Percentiles rank a stretch among this genome's conserved stretches.
phyloP scores from a whole-genome alignment of 2,329 filamentous ascomycete genomes.

The Tolypocladium album region DNA sequence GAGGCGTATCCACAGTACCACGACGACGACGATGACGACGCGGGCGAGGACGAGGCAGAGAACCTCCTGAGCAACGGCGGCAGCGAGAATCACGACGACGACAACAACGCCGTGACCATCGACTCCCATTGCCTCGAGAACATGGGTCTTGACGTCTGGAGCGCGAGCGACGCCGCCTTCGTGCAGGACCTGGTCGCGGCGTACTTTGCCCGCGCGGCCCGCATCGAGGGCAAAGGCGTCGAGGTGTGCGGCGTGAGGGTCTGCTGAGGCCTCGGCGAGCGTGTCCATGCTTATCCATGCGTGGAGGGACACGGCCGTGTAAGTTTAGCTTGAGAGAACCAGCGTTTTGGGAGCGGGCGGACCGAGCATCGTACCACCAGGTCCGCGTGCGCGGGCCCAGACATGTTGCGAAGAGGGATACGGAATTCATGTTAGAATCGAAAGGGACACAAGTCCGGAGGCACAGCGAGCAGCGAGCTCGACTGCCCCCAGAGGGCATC shows the following conservation, averaged over 20 bases:
- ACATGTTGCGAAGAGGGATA: background rate
- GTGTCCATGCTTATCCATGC: background rate
- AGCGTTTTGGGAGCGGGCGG: background rate
- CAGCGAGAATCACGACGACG: constrained; percentile 10
- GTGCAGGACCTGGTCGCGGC: constrained; percentile 48
- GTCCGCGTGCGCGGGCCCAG: too few relatives aligned
- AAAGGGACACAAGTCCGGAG: background rate
- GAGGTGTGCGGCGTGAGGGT: constrained; percentile 66
- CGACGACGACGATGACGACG: constrained; percentile 20
- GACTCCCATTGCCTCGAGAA: constrained; percentile 53
- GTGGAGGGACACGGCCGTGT: background rate
- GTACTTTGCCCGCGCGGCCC: constrained; percentile 56
- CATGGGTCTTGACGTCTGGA: constrained; percentile 75
- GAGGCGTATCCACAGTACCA: constrained; percentile 25
- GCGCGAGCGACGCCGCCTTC: constrained; percentile 57
- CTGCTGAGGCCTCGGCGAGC: constrained; percentile 31
- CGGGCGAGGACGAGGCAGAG: constrained; percentile 12
- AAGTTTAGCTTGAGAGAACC: background rate
- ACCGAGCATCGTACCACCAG: background rate
- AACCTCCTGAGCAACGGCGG: constrained; percentile 11
- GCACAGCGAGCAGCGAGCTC: background rate
- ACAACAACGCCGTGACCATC: constrained; percentile 37
- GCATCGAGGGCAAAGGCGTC: constrained; percentile 57
- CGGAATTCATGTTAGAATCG: background rate
- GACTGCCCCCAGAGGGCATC: background rate